Percentiles rank a stretch among this genome's conserved stretches.
Evolutionary conservation across 176 grass and related monocot species (phyloP).

Genomic region (Oryza rufipogon): DNA sequence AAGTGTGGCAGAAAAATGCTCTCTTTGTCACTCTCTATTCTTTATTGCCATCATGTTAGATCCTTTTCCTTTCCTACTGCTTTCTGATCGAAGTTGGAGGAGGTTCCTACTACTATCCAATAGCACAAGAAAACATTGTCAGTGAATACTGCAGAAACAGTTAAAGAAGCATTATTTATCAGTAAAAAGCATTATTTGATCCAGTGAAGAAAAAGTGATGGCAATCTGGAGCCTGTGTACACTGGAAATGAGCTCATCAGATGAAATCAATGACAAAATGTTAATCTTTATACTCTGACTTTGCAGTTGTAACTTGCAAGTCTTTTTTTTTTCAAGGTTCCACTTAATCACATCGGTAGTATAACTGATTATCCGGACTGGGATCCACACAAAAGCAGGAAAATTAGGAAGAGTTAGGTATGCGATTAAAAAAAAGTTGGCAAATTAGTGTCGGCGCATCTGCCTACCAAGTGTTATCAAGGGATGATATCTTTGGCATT

Average conservation of each 20-base stretch:
- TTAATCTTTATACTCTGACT: neutral
- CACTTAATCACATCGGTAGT: neutral
- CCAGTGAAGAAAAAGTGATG: too few relatives aligned
- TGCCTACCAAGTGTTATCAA: constrained; percentile 5
- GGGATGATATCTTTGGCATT: constrained; percentile 9
- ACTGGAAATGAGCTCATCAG: neutral
- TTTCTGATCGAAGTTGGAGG: neutral
- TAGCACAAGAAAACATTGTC: constrained; percentile 12
- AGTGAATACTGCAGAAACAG: neutral
- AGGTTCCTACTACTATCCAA: neutral
- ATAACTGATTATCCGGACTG: neutral
- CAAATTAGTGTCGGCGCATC: constrained; percentile 24
- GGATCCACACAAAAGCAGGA: neutral
- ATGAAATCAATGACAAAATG: neutral
- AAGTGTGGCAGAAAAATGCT: constrained; percentile 8
- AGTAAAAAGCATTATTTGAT: too few relatives aligned
- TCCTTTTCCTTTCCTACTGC: neutral
- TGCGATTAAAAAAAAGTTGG: constrained; percentile 5
- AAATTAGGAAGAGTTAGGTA: neutral
- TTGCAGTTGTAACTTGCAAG: neutral
- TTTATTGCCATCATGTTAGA: constrained; percentile 26
- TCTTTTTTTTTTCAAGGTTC: neutral
- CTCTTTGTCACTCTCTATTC: neutral
- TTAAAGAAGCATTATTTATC: neutral
- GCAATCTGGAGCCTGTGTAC: neutral